Conservation (phyloP, 306 rosid genomes). For the Ormosia emarginata region DNA sequence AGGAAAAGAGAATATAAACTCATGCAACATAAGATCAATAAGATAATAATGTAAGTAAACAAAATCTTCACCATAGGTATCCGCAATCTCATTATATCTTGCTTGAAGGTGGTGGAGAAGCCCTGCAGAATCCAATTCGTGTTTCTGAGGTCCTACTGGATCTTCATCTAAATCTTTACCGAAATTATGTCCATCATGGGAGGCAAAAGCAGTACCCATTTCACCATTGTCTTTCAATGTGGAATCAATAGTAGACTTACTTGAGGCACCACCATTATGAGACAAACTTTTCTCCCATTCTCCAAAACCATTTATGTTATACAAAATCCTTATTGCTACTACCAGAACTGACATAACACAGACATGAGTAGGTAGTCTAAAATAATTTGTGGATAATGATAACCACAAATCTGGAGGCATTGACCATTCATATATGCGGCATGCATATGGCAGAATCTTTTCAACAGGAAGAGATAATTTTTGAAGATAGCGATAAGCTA, state of each 20-base stretch:
- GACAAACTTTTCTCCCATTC: conserved; percentile 84
- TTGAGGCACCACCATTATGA: conserved; percentile 21
- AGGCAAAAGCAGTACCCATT: conserved; percentile 23
- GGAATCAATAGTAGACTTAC: conserved; percentile 3
- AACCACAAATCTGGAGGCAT: conserved; percentile 82
- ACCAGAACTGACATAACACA: conserved; percentile 80
- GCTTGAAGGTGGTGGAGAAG: conserved; percentile 62
- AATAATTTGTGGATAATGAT: conserved; percentile 56
- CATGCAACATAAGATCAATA: not conserved
- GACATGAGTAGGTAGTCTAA: conserved; percentile 76
- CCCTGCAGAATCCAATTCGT: conserved; percentile 45
- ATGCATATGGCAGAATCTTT: conserved; percentile 62
- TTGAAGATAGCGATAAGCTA: conserved; percentile 59
- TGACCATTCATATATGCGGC: conserved; percentile 75
- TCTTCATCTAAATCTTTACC: conserved; percentile 20
- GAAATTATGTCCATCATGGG: conserved; percentile 8
- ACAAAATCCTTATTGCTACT: conserved; percentile 70
- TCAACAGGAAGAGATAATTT: conserved; percentile 60
- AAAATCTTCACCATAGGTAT: conserved; percentile 45
- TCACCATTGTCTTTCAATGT: conserved; percentile 19
- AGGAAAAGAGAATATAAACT: conserved; percentile 1
- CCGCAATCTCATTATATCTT: conserved; percentile 49
- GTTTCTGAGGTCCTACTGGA: conserved; percentile 23
- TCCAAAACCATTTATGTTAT: conserved; percentile 74
- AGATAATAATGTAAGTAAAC: conserved; percentile 9